Conservation (phyloP, 148 eudicot species). For the Rhododendron henanense region DNA sequence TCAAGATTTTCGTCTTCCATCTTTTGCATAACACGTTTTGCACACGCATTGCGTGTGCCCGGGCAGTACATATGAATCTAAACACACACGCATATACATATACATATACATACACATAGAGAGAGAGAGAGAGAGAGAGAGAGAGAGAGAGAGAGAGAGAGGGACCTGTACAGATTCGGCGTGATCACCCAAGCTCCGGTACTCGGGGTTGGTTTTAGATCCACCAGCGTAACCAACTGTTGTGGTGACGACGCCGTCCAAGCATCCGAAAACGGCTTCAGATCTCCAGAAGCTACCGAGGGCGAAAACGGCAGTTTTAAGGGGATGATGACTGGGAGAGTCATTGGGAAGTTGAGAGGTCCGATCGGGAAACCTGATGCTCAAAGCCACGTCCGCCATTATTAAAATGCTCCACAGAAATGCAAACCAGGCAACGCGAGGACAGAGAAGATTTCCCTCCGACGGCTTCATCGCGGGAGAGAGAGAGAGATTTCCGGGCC, state of each 20-base stretch:
- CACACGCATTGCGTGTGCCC: background rate
- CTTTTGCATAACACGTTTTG: background rate
- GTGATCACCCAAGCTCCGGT: slow-evolving; percentile 77
- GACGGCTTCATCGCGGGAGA: slow-evolving; percentile 3
- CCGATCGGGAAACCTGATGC: slow-evolving; percentile 69
- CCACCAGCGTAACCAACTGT: slow-evolving; percentile 89
- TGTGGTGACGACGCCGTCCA: slow-evolving; percentile 77
- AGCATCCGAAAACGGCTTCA: slow-evolving; percentile 84
- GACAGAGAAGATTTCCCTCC: background rate
- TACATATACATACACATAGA: background rate
- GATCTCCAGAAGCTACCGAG: slow-evolving; percentile 99
- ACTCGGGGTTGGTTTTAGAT: slow-evolving; percentile 69
- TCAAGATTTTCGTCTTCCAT: background rate
- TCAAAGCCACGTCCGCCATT: slow-evolving; percentile 7
- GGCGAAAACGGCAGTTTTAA: slow-evolving; percentile 72
- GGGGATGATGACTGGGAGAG: slow-evolving; percentile 21
- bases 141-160: background rate
- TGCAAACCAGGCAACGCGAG: background rate
- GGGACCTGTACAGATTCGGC: slow-evolving; percentile 83
- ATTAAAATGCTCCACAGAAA: slow-evolving; percentile 8
- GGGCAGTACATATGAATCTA: background rate
- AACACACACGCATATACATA: background rate
- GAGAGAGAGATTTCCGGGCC: background rate
- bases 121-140: background rate
- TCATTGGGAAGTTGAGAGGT: slow-evolving; percentile 24